Evolutionary conservation across 371 early-diverging fungal species (phyloP).

Genomic region (Lichtheimia hyalospora): DNA sequence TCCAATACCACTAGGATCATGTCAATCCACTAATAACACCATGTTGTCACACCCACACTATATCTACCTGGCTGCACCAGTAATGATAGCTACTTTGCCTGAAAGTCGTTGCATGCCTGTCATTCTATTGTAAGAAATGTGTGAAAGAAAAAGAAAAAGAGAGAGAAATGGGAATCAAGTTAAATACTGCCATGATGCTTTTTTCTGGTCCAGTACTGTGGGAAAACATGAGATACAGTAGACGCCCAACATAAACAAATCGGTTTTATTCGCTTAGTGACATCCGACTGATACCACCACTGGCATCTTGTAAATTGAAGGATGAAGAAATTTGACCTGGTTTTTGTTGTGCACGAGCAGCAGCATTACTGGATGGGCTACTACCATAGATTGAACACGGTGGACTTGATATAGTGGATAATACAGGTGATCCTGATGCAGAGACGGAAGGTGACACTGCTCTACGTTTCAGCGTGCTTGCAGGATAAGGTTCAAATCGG

Average conservation of each 20-base stretch:
- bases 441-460: conserved; percentile 50
- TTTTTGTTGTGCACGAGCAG: conserved; percentile 35
- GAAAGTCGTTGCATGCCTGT: conserved; percentile 27
- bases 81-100: conserved; percentile 85
- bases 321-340: conserved; percentile 17
- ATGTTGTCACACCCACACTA: background rate
- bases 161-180: conserved; percentile 1
- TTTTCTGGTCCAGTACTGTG: background rate
- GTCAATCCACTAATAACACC: no score
- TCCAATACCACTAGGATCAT: conserved; percentile 83
- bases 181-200: background rate
- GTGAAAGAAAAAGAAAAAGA: background rate
- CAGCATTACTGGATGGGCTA: conserved; percentile 27
- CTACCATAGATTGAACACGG: conserved; percentile 27
- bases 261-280: conserved; percentile 34
- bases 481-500: conserved; percentile 33
- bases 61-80: conserved; percentile 78
- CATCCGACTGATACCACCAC: conserved; percentile 46
- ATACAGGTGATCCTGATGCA: conserved; percentile 39
- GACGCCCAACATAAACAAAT: conserved; percentile 5
- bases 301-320: conserved; percentile 46
- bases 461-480: conserved; percentile 34
- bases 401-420: conserved; percentile 37
- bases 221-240: background rate
- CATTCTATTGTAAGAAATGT: conserved; percentile 1